Evolutionary conservation across 805 yeast species (phyloP).

Genomic region (Diddensiella santjacobensis): DNA sequence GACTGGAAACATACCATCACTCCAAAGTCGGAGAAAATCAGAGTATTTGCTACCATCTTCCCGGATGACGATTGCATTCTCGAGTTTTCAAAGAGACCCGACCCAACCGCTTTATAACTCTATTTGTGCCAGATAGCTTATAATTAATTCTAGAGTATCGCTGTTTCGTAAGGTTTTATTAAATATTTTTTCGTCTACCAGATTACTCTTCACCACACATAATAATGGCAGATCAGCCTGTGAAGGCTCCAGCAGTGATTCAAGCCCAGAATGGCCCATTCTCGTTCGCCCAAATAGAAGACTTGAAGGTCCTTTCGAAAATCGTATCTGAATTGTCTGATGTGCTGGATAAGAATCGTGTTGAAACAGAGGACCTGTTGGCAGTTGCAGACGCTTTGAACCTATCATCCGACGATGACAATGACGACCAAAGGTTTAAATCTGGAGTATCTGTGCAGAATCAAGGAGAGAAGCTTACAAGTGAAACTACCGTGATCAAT

Average conservation of each 20-base stretch:
- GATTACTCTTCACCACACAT: too few relatives aligned
- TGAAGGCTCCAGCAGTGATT: slow-evolving; percentile 1
- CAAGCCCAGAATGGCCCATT: slow-evolving; percentile 12
- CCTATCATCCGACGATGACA: neutral
- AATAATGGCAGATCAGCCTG: too few relatives aligned
- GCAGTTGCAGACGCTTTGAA: slow-evolving; percentile 17
- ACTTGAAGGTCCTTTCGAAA: slow-evolving; percentile 26
- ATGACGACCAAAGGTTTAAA: neutral
- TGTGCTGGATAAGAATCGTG: slow-evolving; percentile 22
- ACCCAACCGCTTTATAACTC: slow-evolving; percentile 1
- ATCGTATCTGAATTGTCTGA: slow-evolving; percentile 24
- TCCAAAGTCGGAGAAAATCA: slow-evolving; percentile 80
- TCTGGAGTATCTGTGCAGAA: neutral
- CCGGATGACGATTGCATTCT: slow-evolving; percentile 92
- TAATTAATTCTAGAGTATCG: too few relatives aligned
- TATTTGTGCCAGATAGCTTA: neutral
- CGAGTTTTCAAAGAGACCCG: slow-evolving; percentile 43
- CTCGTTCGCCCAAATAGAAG: slow-evolving; percentile 28
- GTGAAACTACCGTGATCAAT: neutral
- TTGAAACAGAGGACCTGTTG: slow-evolving; percentile 23
- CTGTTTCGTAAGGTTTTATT: too few relatives aligned
- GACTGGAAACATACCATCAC: slow-evolving; percentile 84
- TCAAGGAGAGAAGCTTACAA: neutral
- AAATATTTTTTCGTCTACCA: too few relatives aligned
- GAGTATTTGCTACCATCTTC: slow-evolving; percentile 97